Conservation (phyloP, 106 monocot species). For the Hemerocallis citrina region DNA sequence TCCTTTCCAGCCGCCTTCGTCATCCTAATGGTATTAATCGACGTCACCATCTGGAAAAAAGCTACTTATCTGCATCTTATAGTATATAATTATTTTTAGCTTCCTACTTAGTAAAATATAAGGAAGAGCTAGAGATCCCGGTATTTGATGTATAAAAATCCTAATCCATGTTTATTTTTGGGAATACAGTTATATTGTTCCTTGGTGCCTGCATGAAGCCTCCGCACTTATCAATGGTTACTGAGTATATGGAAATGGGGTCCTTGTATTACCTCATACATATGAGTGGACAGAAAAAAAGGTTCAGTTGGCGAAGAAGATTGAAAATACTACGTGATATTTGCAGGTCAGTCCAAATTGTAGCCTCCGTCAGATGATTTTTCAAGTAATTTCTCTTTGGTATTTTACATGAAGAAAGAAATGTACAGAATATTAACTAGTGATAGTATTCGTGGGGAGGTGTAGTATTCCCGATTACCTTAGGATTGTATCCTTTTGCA, state of each 20-base stretch:
- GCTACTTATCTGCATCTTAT: neutral
- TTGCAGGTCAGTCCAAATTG: constrained; percentile 5
- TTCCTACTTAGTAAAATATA: neutral
- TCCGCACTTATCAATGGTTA: constrained; percentile 82
- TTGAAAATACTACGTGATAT: constrained; percentile 18
- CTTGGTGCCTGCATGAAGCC: constrained; percentile 93
- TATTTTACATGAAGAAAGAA: too few species aligned
- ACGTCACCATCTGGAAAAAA: neutral
- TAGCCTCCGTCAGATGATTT: too few species aligned
- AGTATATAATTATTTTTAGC: neutral
- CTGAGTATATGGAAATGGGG: constrained; percentile 97
- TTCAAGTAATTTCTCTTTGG: too few species aligned
- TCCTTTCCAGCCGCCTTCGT: constrained; percentile 72
- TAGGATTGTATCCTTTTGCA: too few species aligned
- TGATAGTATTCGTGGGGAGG: too few species aligned
- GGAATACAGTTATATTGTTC: constrained; percentile 72
- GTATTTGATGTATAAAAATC: neutral
- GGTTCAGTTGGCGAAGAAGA: constrained; percentile 12
- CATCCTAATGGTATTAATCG: constrained; percentile 83
- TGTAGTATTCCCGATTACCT: too few species aligned
- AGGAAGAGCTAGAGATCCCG: neutral
- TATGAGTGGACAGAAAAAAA: constrained; percentile 5
- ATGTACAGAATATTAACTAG: too few species aligned
- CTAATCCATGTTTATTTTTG: neutral
- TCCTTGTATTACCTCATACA: constrained; percentile 80